Evolutionary conservation across 768 basidiomycete species (phyloP).

Genomic region (Leccinellum luteum): DNA sequence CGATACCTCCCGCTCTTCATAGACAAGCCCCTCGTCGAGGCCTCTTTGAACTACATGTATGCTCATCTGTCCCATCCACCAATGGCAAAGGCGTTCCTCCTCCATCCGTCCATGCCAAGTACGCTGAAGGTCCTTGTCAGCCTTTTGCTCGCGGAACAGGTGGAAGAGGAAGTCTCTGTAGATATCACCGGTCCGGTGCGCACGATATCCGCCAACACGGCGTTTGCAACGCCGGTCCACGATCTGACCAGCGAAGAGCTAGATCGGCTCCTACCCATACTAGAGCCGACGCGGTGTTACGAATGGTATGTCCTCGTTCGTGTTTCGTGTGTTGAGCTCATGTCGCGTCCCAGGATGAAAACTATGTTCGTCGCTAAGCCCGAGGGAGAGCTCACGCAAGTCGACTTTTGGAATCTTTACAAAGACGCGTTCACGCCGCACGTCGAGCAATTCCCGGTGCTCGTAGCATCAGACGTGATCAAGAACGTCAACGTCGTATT

Average conservation of each 20-base stretch:
- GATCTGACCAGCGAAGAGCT: constrained; percentile 72
- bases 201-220: constrained; percentile 53
- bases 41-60: constrained; percentile 72
- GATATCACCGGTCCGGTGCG: constrained; percentile 61
- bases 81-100: constrained; percentile 75
- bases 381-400: constrained; percentile 85
- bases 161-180: constrained; percentile 61
- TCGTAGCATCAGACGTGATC: constrained; percentile 91
- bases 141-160: constrained; percentile 67
- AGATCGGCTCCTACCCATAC: constrained; percentile 50
- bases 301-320: constrained; percentile 58
- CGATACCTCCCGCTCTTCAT: constrained; percentile 70
- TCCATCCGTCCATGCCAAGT: constrained; percentile 66
- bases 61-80: constrained; percentile 69
- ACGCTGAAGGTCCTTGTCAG: constrained; percentile 67
- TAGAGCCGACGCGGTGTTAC: constrained; percentile 78
- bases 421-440: constrained; percentile 73
- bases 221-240: constrained; percentile 51
- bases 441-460: constrained; percentile 54
- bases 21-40: constrained; percentile 68
- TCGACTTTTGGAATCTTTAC: constrained; percentile 95
- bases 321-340: constrained; percentile 10
- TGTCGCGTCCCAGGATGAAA: constrained; percentile 70
- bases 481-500: constrained; percentile 88
- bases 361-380: constrained; percentile 76